A percentile compares a stretch with the other conserved stretches of the same genome.
Evolutionary conservation across 768 basidiomycete species (phyloP).

Genomic region (Amanita pseudoporphyria): DNA sequence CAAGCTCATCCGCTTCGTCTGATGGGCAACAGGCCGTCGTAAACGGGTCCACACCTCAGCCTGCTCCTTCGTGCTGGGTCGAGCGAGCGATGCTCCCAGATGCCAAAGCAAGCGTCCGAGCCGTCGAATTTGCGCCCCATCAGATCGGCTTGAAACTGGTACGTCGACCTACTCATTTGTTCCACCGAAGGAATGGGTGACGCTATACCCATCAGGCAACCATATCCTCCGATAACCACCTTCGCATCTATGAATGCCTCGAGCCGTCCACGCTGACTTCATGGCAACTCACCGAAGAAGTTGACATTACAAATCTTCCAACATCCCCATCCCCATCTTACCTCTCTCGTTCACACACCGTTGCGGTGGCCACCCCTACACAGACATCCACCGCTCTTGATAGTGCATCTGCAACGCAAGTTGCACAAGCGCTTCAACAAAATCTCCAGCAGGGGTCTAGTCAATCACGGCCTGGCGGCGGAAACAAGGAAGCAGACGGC

Average conservation of each 20-base stretch:
- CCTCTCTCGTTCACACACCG: constrained; percentile 39
- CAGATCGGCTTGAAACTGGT: constrained; percentile 87
- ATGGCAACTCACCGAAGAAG: constrained; percentile 69
- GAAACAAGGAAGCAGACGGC: constrained; percentile 75
- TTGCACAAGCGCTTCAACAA: constrained; percentile 58
- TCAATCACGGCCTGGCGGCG: constrained; percentile 27
- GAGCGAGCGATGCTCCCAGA: constrained; percentile 72
- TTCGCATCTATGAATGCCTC: constrained; percentile 87
- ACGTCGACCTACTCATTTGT: constrained; percentile 15
- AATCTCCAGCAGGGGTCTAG: constrained; percentile 24
- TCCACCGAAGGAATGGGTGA: background rate
- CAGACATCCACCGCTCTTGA: constrained; percentile 49
- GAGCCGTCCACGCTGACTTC: constrained; percentile 64
- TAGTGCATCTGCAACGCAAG: constrained; percentile 47
- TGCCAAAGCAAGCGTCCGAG: constrained; percentile 76
- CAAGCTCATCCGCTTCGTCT: constrained; percentile 19
- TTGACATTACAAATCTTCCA: constrained; percentile 59
- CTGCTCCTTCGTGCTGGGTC: constrained; percentile 48
- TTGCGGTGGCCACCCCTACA: constrained; percentile 63
- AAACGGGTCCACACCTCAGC: constrained; percentile 18
- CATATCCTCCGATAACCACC: constrained; percentile 77
- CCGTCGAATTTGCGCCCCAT: constrained; percentile 81
- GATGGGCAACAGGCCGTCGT: constrained; percentile 18
- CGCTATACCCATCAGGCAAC: constrained; percentile 49
- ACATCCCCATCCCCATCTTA: constrained; percentile 30